These are phyloP conservation scores for Actinomortierella wolfii DNA, from an alignment of 371 early-diverging fungal genomes.

Conservation along the genomic window DNA sequence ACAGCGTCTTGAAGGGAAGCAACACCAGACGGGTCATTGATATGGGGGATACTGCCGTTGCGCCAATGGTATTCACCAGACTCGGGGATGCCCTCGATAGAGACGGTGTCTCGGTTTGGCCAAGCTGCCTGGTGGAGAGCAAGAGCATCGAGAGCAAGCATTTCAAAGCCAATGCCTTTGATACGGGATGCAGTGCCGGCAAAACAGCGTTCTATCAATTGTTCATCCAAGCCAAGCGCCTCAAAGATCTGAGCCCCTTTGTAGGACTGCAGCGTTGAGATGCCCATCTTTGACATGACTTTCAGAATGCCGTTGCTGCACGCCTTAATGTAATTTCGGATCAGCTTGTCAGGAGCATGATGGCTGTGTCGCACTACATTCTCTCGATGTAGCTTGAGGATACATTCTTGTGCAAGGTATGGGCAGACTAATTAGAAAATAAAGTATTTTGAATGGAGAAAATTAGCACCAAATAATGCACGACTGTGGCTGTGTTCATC, in stretches of 20 bases:
- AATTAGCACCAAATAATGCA: too few species aligned
- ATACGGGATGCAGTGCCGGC: constrained; percentile 95
- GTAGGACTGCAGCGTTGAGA: constrained; percentile 96
- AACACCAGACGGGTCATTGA: constrained; percentile 89
- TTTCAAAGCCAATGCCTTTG: constrained; percentile 87
- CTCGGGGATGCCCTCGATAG: constrained; percentile 77
- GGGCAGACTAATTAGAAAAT: constrained; percentile 73
- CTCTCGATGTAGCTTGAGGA: constrained; percentile 88
- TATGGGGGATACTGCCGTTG: constrained; percentile 89
- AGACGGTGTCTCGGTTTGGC: constrained; percentile 70
- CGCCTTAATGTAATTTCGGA: constrained; percentile 85
- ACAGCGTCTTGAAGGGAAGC: constrained; percentile 95
- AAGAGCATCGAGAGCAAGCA: constrained; percentile 89
- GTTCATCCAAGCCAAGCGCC: constrained; percentile 89
- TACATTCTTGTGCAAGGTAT: constrained; percentile 86
- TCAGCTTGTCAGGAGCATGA: constrained; percentile 57
- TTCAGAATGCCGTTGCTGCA: constrained; percentile 92
- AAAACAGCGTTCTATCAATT: constrained; percentile 90
- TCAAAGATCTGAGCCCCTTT: constrained; percentile 99
- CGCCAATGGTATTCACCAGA: constrained; percentile 97
- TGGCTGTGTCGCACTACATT: constrained; percentile 63
- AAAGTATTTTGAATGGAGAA: background rate
- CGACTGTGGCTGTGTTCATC: too few species aligned
- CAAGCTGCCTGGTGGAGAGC: constrained; percentile 87
- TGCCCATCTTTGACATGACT: constrained; percentile 99